phyloP scores from a whole-genome alignment of 331 rosid species.

The Pyrus hybrid region DNA sequence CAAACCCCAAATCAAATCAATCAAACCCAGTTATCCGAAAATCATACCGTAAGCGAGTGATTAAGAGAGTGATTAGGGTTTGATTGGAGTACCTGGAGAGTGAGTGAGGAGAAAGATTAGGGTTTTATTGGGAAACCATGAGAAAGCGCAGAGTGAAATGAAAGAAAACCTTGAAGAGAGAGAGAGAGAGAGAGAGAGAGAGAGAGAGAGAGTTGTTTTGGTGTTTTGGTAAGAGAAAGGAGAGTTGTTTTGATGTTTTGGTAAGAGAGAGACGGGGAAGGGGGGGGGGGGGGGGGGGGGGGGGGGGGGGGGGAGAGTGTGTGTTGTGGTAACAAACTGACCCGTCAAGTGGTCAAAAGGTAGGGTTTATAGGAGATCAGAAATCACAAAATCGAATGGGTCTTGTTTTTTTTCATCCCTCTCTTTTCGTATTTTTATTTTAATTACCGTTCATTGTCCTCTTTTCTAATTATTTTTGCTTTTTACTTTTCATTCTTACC shows the following conservation, averaged over 20 bases:
- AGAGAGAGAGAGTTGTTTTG: slow-evolving; percentile 2
- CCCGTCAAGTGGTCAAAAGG: slow-evolving; percentile 47
- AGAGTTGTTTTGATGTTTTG: neutral
- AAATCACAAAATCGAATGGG: slow-evolving; percentile 18
- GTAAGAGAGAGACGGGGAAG: slow-evolving; percentile 3
- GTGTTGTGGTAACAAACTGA: slow-evolving; percentile 32
- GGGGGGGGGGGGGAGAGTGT: neutral
- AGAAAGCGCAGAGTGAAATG: slow-evolving; percentile 4
- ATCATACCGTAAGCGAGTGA: neutral
- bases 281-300: neutral
- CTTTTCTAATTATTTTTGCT: too few species aligned
- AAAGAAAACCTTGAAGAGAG: too few species aligned
- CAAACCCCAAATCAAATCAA: slow-evolving; percentile 1
- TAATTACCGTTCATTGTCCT: neutral
- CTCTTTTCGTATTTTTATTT: neutral
- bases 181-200: neutral
- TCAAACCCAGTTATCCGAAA: neutral
- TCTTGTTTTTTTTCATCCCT: slow-evolving; percentile 5
- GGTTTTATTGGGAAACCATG: slow-evolving; percentile 55
- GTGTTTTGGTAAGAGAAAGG: too few species aligned
- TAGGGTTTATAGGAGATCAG: slow-evolving; percentile 65
- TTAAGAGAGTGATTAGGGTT: neutral
- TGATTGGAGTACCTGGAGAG: slow-evolving; percentile 26
- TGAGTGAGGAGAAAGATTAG: slow-evolving; percentile 31
- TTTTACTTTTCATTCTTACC: too few species aligned